Conservation (phyloP, 768 basidiomycete genomes). For the Lactarius tabidus region DNA sequence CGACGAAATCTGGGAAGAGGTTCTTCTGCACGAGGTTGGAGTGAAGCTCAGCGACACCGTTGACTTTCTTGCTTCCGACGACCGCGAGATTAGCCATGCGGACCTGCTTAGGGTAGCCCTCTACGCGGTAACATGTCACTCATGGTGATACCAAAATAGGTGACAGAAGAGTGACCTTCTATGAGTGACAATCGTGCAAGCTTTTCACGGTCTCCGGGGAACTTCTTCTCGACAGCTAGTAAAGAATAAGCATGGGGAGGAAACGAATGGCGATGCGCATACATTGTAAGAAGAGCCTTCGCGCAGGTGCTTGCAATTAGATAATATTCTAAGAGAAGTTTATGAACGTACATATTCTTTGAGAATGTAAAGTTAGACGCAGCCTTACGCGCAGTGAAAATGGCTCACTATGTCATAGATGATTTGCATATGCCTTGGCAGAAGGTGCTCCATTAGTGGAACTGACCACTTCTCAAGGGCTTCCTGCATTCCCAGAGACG, state of each 20-base stretch:
- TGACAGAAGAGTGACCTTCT: slow-evolving; percentile 50
- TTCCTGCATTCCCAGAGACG: slow-evolving; percentile 43
- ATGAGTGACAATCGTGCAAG: slow-evolving; percentile 88
- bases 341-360: slow-evolving; percentile 47
- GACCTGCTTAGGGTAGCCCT: slow-evolving; percentile 81
- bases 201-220: slow-evolving; percentile 80
- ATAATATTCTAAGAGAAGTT: neutral
- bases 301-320: slow-evolving; percentile 1
- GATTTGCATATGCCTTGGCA: slow-evolving; percentile 90
- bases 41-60: slow-evolving; percentile 97
- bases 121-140: slow-evolving; percentile 36
- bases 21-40: slow-evolving; percentile 82
- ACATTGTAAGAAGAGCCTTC: slow-evolving; percentile 70
- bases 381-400: slow-evolving; percentile 31
- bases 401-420: slow-evolving; percentile 74
- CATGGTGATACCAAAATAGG: neutral
- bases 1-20: slow-evolving; percentile 89
- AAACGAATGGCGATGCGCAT: slow-evolving; percentile 22
- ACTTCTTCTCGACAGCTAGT: slow-evolving; percentile 81
- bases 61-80: slow-evolving; percentile 84
- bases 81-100: slow-evolving; percentile 91
- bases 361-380: neutral
- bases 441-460: slow-evolving; percentile 74
- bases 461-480: slow-evolving; percentile 92
- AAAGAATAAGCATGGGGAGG: slow-evolving; percentile 1